A percentile compares a stretch with the other conserved stretches of the same genome.
These are phyloP conservation scores for Fraxinus nigra DNA, from an alignment of 305 asterid genomes.

Conservation along the genomic window DNA sequence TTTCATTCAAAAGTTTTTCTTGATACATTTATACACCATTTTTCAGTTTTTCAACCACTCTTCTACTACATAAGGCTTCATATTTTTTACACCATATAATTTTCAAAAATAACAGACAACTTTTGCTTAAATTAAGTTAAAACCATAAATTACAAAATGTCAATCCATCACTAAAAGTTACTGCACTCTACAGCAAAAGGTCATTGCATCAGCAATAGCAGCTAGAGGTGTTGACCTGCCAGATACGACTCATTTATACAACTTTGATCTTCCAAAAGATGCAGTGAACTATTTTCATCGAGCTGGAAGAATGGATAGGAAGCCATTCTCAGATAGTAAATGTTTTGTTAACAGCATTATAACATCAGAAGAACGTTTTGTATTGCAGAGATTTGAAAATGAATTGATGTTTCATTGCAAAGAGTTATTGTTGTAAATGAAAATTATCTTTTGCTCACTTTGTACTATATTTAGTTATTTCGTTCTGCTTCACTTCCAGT, in stretches of 20 bases:
- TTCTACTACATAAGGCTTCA: too few relatives aligned
- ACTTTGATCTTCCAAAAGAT: conserved; percentile 84
- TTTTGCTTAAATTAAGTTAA: too few relatives aligned
- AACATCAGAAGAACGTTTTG: conserved; percentile 76
- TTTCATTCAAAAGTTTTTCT: too few relatives aligned
- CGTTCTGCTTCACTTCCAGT: background rate
- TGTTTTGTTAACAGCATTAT: conserved; percentile 77
- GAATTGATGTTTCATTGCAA: conserved; percentile 73
- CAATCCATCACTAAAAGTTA: too few relatives aligned
- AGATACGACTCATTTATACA: conserved; percentile 83
- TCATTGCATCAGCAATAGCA: conserved; percentile 26
- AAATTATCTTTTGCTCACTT: conserved; percentile 11
- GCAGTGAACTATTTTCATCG: conserved; percentile 83
- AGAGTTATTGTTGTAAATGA: conserved; percentile 43
- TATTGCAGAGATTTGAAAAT: conserved; percentile 76
- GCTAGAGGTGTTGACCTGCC: conserved; percentile 94
- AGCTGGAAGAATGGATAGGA: conserved; percentile 94
- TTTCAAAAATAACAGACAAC: too few relatives aligned
- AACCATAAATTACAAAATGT: too few relatives aligned
- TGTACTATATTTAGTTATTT: conserved; percentile 5
- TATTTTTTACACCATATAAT: too few relatives aligned
- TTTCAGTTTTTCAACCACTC: too few relatives aligned
- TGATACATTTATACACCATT: too few relatives aligned
- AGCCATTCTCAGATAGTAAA: conserved; percentile 77
- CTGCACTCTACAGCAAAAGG: too few relatives aligned